phyloP scores from a whole-genome alignment of 2,329 filamentous ascomycete species.

The Penicillium polonicum region DNA sequence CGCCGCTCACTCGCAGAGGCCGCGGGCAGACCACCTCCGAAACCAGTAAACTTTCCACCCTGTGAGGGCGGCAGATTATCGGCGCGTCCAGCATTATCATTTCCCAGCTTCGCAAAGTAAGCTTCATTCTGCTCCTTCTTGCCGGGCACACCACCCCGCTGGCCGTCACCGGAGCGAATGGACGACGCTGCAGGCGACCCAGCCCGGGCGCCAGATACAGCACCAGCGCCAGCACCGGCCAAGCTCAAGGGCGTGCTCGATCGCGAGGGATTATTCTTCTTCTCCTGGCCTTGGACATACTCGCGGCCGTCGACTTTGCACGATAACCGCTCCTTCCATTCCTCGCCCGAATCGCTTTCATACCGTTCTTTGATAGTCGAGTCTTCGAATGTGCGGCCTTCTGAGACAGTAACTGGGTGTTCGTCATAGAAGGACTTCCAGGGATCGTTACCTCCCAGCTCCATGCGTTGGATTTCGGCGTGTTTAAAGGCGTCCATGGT shows the following conservation, averaged over 20 bases:
- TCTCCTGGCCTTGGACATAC: conserved; percentile 73
- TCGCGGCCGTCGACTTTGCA: conserved; percentile 86
- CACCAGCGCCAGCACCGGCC: conserved; percentile 2
- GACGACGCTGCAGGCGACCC: conserved; percentile 27
- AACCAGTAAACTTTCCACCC: conserved; percentile 88
- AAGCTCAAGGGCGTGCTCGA: conserved; percentile 30
- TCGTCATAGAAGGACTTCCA: conserved; percentile 86
- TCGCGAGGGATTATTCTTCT: conserved; percentile 41
- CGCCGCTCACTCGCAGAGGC: conserved; percentile 38
- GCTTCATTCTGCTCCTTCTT: conserved; percentile 71
- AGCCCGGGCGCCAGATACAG: conserved; percentile 8
- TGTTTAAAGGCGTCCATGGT: conserved; percentile 99
- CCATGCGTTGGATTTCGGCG: conserved; percentile 89
- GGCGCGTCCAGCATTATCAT: conserved; percentile 74
- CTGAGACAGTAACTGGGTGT: conserved; percentile 65
- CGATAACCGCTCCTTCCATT: conserved; percentile 87
- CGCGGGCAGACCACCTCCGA: conserved; percentile 72
- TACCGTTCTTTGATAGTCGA: conserved; percentile 89
- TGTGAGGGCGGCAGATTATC: conserved; percentile 78
- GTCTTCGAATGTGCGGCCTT: conserved; percentile 74
- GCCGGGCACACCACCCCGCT: conserved; percentile 43
- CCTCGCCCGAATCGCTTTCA: conserved; percentile 83
- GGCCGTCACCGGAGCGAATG: conserved; percentile 22
- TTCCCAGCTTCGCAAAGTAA: conserved; percentile 84
- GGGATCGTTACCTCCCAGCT: conserved; percentile 80